Evolutionary conservation across 1,139 yeast species (phyloP), one percentile per base, ranked within the genome.

Genomic region (Diutina neorugosa): DNA sequence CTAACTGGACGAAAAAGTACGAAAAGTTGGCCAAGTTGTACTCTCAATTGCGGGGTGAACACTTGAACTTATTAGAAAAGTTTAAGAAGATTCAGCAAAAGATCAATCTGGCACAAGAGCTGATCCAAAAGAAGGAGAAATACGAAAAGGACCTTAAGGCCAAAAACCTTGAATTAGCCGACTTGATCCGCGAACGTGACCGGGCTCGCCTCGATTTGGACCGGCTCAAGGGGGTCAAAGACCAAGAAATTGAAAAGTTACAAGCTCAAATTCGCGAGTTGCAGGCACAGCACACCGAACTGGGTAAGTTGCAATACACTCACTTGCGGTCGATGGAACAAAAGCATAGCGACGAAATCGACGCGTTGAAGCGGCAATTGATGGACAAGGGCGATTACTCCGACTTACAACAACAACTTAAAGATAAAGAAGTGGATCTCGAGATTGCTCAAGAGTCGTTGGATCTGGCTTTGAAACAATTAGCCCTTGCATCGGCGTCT

Each of bases 21-120:
- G 96, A 90, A 63, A 81, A 95, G 0, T 75, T 91, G 59, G 97
- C 97, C 4, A 88, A 89, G 63, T 74, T 91, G 57, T 91, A 91
- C 65, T 85, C 96, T 1, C 96, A 90, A 67, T 75, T 91, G 60
- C 85, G 97, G 62, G 95, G 88, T 68, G 97, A 91, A 66, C 97
- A 91, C 66, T 75, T 91, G 63, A 87, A 84, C 57, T 70, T 90
- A 57, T 76, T 91, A 61, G 77, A 87, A 52, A 86, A 86, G 63
- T 86, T 86, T 63, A 91, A 91, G 65, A 85, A 86, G 60, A 78
- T 86, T 54, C 96, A 90, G 67, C 89, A 90, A 60, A 88, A 87
- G 66, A 95, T 94, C 8, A 86, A 91, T 31, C 86, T 95, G 56
- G 96, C 97, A 8, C 96, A 89, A 65, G 97, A 90, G 66, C 87